Percentiles rank a stretch among this genome's conserved stretches.
phyloP scores from a whole-genome alignment of 2,329 filamentous ascomycete genomes.

The Dactylellina haptotyla region DNA sequence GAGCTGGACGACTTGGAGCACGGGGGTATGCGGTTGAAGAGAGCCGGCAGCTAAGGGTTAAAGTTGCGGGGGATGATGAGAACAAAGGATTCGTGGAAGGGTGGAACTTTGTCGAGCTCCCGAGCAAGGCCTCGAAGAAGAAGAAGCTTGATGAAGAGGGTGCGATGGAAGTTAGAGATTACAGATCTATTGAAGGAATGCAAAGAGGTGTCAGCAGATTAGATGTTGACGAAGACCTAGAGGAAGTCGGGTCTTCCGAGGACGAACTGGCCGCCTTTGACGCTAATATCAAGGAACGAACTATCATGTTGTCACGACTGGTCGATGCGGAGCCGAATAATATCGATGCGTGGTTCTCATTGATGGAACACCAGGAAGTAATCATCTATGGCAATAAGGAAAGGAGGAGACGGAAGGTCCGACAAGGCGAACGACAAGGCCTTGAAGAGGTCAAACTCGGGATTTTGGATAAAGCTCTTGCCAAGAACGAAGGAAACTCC shows the following conservation, averaged over 20 bases:
- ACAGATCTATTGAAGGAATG: conserved; percentile 46
- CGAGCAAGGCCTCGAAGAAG: conserved; percentile 30
- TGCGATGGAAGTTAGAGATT: conserved; percentile 12
- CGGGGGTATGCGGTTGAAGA: conserved; percentile 55
- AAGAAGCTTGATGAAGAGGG: conserved; percentile 29
- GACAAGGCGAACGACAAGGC: conserved; percentile 67
- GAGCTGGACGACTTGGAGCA: conserved; percentile 19
- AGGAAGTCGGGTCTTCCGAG: conserved; percentile 41
- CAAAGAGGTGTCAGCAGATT: conserved; percentile 40
- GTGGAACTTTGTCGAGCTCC: conserved; percentile 56
- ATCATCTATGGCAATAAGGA: conserved; percentile 64
- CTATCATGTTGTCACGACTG: conserved; percentile 60
- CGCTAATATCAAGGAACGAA: conserved; percentile 53
- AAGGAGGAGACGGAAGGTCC: conserved; percentile 62
- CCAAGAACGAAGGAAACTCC: conserved; percentile 67
- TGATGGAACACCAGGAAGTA: conserved; percentile 80
- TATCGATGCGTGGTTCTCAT: conserved; percentile 76
- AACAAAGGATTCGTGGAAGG: conserved; percentile 54
- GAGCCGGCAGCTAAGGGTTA: conserved; percentile 53
- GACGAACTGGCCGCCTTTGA: conserved; percentile 36
- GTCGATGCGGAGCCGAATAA: conserved; percentile 75
- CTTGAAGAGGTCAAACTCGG: conserved; percentile 81
- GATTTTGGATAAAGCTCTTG: conserved; percentile 80
- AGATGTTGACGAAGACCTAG: conserved; percentile 28
- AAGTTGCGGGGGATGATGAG: conserved; percentile 53